phyloP scores from a whole-genome alignment of 257 asterid species.

The Solanum raphanifolium region DNA sequence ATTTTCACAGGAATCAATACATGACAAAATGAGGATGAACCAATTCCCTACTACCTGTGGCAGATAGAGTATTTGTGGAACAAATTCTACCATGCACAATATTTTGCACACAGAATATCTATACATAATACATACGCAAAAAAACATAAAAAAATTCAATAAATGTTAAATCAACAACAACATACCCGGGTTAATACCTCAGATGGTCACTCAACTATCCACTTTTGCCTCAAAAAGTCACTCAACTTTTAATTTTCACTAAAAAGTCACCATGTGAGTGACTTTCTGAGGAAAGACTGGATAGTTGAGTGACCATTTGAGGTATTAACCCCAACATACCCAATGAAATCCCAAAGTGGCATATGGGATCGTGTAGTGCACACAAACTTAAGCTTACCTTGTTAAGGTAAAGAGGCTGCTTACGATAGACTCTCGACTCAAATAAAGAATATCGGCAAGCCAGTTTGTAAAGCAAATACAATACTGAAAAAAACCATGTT shows the following conservation, averaged over 20 bases:
- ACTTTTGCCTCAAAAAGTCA: too few relatives aligned
- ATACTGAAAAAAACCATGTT: background rate
- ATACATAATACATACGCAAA: background rate
- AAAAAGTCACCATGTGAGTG: too few relatives aligned
- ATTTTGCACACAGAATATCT: background rate
- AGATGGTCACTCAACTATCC: too few relatives aligned
- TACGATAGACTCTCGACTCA: background rate
- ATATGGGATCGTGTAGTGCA: background rate
- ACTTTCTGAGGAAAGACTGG: too few relatives aligned
- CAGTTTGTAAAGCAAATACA: background rate
- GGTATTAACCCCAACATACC: background rate
- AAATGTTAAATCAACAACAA: background rate
- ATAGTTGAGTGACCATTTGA: too few relatives aligned
- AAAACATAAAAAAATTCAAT: background rate
- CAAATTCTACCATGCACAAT: background rate
- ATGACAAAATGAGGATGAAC: background rate
- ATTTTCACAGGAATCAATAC: background rate
- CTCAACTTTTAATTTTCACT: too few relatives aligned
- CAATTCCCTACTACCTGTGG: background rate
- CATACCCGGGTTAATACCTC: background rate
- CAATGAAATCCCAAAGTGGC: background rate
- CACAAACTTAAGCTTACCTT: background rate
- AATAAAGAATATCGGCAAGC: background rate
- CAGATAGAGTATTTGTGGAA: background rate
- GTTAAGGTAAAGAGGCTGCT: background rate